phyloP scores from a whole-genome alignment of 176 grass and related monocot genomes.

The Elymus sibiricus region DNA sequence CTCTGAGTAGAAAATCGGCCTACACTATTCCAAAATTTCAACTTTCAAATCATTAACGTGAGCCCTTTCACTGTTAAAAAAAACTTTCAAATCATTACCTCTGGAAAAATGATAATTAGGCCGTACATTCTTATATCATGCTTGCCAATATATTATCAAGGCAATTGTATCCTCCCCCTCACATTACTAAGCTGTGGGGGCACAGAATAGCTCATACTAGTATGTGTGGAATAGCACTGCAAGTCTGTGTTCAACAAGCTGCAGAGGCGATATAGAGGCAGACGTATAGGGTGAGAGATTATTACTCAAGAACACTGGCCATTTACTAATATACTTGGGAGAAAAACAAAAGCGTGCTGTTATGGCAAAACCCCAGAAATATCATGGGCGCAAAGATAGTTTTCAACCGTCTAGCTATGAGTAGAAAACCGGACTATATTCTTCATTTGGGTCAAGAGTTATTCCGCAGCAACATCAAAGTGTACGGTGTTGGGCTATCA shows the following conservation, averaged over 20 bases:
- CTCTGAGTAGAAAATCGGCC: neutral
- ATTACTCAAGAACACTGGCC: neutral
- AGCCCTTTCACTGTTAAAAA: too few relatives aligned
- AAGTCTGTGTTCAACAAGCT: neutral
- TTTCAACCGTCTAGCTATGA: neutral
- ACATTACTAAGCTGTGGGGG: neutral
- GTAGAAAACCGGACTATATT: neutral
- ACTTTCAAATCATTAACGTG: neutral
- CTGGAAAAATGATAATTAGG: neutral
- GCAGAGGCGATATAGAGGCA: neutral
- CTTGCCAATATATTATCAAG: neutral
- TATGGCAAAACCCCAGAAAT: neutral
- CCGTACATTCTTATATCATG: neutral
- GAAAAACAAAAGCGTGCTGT: neutral
- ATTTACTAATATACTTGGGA: neutral
- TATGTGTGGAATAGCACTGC: neutral
- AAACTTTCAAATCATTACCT: neutral
- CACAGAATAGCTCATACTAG: slow-evolving; percentile 2
- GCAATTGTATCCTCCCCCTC: neutral
- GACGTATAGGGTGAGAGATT: neutral
- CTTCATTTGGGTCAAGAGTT: neutral
- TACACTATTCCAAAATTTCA: neutral
- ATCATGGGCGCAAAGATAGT: neutral
- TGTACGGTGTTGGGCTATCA: neutral
- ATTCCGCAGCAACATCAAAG: neutral